Conservation (phyloP, 2,329 filamentous ascomycete species). For the Botrytis fabae region DNA sequence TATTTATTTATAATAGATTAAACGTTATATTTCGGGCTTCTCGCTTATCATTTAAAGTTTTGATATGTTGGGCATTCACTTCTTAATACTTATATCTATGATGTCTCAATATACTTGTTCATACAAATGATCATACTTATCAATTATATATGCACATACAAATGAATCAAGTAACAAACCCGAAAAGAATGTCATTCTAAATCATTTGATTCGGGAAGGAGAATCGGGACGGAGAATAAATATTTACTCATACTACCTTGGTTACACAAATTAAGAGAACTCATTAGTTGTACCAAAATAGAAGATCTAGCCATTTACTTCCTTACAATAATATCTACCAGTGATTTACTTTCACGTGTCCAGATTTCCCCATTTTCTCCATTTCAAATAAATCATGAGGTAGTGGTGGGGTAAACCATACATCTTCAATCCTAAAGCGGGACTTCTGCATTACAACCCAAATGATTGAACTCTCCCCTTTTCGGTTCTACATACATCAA, state of each 20-base stretch:
- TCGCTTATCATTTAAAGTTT: not conserved
- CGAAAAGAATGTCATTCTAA: not conserved
- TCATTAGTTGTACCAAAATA: not conserved
- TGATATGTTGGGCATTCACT: not conserved
- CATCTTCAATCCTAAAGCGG: constrained; percentile 7
- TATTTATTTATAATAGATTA: not conserved
- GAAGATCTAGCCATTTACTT: not conserved
- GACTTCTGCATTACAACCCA: constrained; percentile 1
- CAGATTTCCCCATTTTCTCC: not conserved
- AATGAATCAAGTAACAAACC: not conserved
- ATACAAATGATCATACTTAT: not conserved
- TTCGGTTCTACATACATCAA: not conserved
- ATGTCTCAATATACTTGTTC: not conserved
- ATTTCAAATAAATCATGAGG: not conserved
- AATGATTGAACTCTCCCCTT: not conserved
- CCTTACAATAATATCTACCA: not conserved
- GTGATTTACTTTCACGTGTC: constrained; percentile 8
- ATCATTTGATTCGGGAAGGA: too few species aligned
- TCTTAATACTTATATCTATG: not conserved
- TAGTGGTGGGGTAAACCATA: constrained; percentile 9
- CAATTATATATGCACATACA: not conserved
- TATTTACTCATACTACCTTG: not conserved
- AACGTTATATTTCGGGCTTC: not conserved
- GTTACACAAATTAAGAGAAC: not conserved
- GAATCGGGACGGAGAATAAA: not conserved